Base-by-base conservation (phyloP, 176 grass and related monocot genomes). In the Triticum dicoccoides region DNA sequence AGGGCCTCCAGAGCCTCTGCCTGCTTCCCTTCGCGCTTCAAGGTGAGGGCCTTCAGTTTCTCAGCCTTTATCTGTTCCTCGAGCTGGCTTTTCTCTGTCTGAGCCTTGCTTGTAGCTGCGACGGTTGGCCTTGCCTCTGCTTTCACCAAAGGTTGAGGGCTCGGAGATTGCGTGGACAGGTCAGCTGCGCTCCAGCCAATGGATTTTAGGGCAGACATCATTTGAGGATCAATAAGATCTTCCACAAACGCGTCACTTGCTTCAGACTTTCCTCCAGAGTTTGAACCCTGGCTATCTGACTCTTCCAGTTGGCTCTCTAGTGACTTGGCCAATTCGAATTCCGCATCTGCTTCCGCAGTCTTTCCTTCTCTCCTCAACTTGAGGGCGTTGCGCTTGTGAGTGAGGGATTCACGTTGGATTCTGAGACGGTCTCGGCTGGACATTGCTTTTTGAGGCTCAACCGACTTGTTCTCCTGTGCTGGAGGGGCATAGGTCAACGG, bases 351-450 rank as follows among this genome's bases (percentile, higher is more conserved):
- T 84, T 98, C 96, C 1, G 86, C 86, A 2, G 88, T 89, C 89
- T 92, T 98, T 66, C 96, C 96, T 80, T 92, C 96, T 82, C 96
- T 94, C 37, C 96, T 77, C 65, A 98, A 76, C 86, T 98, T 98
- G 41, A 98, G 91, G 3, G 96, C 93, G 14, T 95, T 98, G 71
- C 96, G 93, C 62, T 95, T 98, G 86, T 95, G 93, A 52, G 91
- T 80, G 0, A 98, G 90, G 72, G 96, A 98, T 81, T 98, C 91
- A 27, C 94, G 96, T 74, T 95, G 96, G 79, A 98, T 94, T 80
- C 89, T 95, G 32, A 98, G 90, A 24, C 93, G 89, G 41, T 95
- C 96, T 34, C 93, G 96, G 64, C 89, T 89, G 45, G 96, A 87
- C 64, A 91, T 81, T 87, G 90, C 84, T 86, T 95, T 95, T 25